phyloP scores from a whole-genome alignment of 2,329 filamentous ascomycete species.

The Paracoccidioides lutzii region DNA sequence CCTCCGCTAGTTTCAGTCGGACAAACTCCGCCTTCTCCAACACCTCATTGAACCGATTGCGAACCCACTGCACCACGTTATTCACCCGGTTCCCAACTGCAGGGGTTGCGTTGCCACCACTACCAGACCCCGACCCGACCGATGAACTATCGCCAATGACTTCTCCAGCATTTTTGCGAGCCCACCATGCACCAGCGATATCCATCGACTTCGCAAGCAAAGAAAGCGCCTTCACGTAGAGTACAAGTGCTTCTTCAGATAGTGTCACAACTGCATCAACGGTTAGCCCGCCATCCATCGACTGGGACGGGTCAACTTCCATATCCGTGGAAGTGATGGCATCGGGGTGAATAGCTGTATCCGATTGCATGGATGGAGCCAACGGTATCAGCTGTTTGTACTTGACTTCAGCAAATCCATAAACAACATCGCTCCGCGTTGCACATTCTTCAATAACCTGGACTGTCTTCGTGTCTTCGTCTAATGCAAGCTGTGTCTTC shows the following conservation, averaged over 20 bases:
- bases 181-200: constrained; percentile 87
- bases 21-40: constrained; percentile 92
- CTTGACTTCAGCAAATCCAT: constrained; percentile 95
- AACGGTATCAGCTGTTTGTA: constrained; percentile 92
- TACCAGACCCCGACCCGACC: constrained; percentile 20
- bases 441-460: constrained; percentile 83
- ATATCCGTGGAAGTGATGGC: constrained; percentile 17
- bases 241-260: constrained; percentile 84
- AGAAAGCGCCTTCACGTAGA: constrained; percentile 89
- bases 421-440: constrained; percentile 88
- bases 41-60: constrained; percentile 88
- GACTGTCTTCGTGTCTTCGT: constrained; percentile 69
- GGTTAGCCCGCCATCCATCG: constrained; percentile 66
- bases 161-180: constrained; percentile 58
- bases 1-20: constrained; percentile 73
- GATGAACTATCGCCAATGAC: constrained; percentile 32
- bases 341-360: constrained; percentile 18
- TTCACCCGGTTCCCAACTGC: constrained; percentile 63
- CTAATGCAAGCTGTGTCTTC: constrained; percentile 47
- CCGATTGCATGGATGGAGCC: constrained; percentile 50
- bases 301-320: constrained; percentile 31
- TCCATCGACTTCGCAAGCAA: constrained; percentile 92
- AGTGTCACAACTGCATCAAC: constrained; percentile 73
- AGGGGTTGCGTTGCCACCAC: constrained; percentile 36
- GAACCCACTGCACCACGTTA: constrained; percentile 89